A percentile compares a stretch with the other conserved stretches of the same genome.
phyloP scores from a whole-genome alignment of 768 basidiomycete genomes.

The Tylopilus rubrobrunneus region DNA sequence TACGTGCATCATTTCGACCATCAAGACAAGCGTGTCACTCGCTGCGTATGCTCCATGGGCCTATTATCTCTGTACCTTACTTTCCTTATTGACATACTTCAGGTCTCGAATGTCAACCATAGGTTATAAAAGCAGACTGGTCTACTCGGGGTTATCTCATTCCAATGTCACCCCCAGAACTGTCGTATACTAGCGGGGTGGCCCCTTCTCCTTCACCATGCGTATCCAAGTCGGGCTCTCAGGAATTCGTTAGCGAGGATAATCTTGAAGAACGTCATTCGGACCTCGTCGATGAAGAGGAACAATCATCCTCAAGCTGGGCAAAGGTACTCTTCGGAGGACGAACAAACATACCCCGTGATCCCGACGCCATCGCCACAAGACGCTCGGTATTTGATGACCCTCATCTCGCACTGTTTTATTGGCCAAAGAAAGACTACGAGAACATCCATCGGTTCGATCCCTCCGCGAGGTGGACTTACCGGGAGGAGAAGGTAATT shows the following conservation, averaged over 20 bases:
- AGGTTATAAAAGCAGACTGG: not conserved
- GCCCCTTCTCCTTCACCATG: not conserved
- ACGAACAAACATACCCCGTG: not conserved
- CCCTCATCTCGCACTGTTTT: conserved; percentile 29
- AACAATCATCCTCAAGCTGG: not conserved
- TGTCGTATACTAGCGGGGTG: not conserved
- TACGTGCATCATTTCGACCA: not conserved
- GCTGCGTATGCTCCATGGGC: not conserved
- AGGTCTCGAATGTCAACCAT: not conserved
- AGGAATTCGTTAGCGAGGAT: not conserved
- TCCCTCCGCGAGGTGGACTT: conserved; percentile 55
- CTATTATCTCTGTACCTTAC: not conserved
- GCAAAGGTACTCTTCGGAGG: not conserved
- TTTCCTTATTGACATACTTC: no score
- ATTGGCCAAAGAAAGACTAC: conserved; percentile 47
- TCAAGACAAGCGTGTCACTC: not conserved
- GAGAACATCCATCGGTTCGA: conserved; percentile 59
- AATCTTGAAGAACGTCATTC: not conserved
- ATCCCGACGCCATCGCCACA: conserved; percentile 43
- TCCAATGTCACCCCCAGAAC: not conserved
- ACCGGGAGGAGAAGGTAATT: conserved; percentile 47
- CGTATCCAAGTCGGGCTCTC: not conserved
- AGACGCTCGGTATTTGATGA: conserved; percentile 52
- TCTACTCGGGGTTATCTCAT: not conserved
- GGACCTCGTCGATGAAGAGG: conserved; percentile 10